Conservation (phyloP, 495 filamentous ascomycete genomes). For the Penicillium lividum region DNA sequence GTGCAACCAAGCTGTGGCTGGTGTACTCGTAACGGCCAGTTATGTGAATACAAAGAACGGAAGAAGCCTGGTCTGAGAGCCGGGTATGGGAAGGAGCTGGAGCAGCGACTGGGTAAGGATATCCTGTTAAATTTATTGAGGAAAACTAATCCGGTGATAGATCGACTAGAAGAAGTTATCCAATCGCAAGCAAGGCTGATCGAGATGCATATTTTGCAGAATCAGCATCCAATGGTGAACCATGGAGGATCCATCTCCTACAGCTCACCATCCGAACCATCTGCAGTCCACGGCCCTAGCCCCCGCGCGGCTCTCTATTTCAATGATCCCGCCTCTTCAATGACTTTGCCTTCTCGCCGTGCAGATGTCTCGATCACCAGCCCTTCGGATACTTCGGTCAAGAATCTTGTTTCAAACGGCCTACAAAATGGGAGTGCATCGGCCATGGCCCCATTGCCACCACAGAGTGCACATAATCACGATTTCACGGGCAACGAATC, state of each 20-base stretch:
- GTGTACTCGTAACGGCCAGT: constrained; percentile 76
- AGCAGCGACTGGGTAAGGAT: constrained; percentile 64
- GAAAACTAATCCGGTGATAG: constrained; percentile 19
- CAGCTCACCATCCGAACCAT: constrained; percentile 47
- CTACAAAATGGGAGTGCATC: constrained; percentile 23
- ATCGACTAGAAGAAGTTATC: constrained; percentile 52
- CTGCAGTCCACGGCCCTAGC: constrained; percentile 38
- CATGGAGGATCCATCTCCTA: constrained; percentile 37
- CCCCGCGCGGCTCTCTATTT: constrained; percentile 39
- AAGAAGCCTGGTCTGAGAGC: constrained; percentile 84
- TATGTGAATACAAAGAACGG: constrained; percentile 80
- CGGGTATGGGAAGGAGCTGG: constrained; percentile 85
- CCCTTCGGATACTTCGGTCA: constrained; percentile 39
- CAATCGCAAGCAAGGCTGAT: constrained; percentile 49
- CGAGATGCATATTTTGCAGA: constrained; percentile 50
- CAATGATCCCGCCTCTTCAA: constrained; percentile 36
- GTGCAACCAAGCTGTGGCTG: constrained; percentile 84
- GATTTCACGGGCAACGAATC: constrained; percentile 50
- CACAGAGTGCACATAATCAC: constrained; percentile 25
- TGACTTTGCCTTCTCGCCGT: constrained; percentile 30
- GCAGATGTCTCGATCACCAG: constrained; percentile 37
- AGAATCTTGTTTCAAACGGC: constrained; percentile 28
- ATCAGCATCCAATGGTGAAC: constrained; percentile 24
- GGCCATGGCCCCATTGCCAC: constrained; percentile 26
- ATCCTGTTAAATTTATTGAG: neutral